Base-by-base conservation (phyloP, 1,284 basidiomycete species). In the Coniferiporia sulphurascens region DNA sequence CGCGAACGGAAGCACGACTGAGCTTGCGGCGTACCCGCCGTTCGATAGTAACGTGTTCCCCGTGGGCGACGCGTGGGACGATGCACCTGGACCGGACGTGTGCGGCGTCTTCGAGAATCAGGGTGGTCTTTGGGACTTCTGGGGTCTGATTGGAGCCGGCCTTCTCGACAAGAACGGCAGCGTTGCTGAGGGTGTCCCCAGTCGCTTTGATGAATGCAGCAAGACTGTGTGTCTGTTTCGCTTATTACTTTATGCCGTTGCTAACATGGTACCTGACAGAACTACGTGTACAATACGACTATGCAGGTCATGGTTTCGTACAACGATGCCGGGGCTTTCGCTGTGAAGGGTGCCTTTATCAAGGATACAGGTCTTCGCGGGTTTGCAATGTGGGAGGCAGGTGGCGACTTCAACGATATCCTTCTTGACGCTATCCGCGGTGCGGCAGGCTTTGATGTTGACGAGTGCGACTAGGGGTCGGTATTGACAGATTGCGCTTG, bases 321-420 rank as follows among this genome's bases (percentile, higher is more conserved):
- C 64, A 86, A 89, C 62, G 74, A 86, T 63, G 69, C 82, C 0
- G 67, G 72, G 53, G 82, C 86, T 0, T 85, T 85, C 65, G 68
- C 75, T 38, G 76, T 77, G 50, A 88, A 88, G 73, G 86, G 87
- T 10, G 67, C 72, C 27, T 87, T 76, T 66, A 83, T 89, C 65
- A 77, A 76, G 59, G 64, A 69, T 10, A 66, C 71, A 15, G 78
- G 77, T 10, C 72, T 89, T n/a, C 76, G 70, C 36, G 86, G 86
- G 12, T 87, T 84, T 64, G 76, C 84, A 12, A 77, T 86, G 71
- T 88, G 84, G 77, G 82, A 88, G 67, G 76, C 79, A 36, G 83
- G 78, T 51, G 83, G 84, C 12, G 86, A 88, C 71, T 78, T 72
- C 62, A 68, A 82, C 22, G 76, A 84, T 67, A 75, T 79, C 32